Evolutionary conservation across 306 rosid species (phyloP), one percentile per base, ranked within the genome.

Genomic region (Heteromeles arbutifolia): DNA sequence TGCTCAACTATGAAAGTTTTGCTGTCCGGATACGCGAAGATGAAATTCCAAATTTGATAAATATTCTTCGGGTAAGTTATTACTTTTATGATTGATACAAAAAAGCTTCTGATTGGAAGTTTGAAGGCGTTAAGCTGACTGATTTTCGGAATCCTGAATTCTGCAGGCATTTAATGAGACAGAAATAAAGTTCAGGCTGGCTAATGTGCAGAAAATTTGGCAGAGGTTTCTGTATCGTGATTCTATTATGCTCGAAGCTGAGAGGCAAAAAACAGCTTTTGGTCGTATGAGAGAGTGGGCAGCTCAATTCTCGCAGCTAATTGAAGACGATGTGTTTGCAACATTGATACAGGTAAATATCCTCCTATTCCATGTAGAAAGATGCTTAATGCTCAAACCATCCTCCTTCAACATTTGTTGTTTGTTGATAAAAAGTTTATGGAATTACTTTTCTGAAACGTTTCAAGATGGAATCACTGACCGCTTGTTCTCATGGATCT

Each of bases 241-340:
- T 78, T 82, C 97, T 77, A 19, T 92, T 68, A 75, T 92, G 88
- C 93, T 95, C 22, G 99, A 95, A 86, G 99, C 97, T 52, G 90
- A 85, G 76, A 92, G 97, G 89, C 97, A 90, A 78, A 92, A 83
- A 52, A 5, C 79, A 39, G 62, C 58, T 65, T 67, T 73, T 77
- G 91, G 93, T 63, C 87, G 14, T 58, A 79, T 78, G 67, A 85
- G 50, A 78, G 91, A 92, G 75, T 92, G 97, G 99, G 97, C 93
- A 17, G 78, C 77, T 79, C 90, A 85, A 50, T 82, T 85, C 79
- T 76, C 80, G 4, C 85, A 88, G 75, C 50, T 90, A 68, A 52
- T 73, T 62, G 90, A 89, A 69, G 98, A 93, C 61, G 98, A 91
- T 72, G 96, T 66, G 68, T 58, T 85, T 65, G 78, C 92, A 70